These are phyloP conservation scores for Citrus cavaleriei DNA, from an alignment of 345 rosid genomes.

Conservation along the genomic window DNA sequence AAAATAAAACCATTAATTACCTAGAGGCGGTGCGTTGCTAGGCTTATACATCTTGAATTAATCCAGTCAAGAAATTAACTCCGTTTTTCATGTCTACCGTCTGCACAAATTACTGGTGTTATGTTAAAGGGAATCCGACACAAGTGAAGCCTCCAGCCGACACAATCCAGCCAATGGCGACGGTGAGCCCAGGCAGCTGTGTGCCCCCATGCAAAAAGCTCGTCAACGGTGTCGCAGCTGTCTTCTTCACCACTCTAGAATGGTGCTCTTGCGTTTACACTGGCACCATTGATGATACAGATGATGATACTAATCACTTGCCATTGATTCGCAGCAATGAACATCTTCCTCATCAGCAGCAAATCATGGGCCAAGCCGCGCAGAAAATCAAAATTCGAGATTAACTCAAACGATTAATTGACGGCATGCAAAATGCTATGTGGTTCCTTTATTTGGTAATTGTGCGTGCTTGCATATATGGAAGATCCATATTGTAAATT, in stretches of 20 bases:
- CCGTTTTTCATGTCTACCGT: background rate
- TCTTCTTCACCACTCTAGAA: slow-evolving; percentile 42
- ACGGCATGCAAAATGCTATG: background rate
- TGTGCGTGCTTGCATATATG: too few species aligned
- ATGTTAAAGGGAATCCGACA: background rate
- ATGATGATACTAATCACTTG: background rate
- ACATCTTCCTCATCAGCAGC: background rate
- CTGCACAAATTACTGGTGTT: background rate
- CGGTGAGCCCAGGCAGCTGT: background rate
- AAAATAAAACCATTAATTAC: too few species aligned
- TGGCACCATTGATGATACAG: slow-evolving; percentile 33
- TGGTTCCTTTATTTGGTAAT: background rate
- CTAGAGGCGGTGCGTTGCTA: background rate
- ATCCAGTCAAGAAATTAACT: background rate
- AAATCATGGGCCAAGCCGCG: background rate
- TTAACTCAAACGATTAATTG: background rate
- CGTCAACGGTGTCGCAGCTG: slow-evolving; percentile 27
- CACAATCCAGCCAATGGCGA: too few species aligned
- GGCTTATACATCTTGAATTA: background rate
- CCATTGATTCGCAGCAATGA: slow-evolving; percentile 6
- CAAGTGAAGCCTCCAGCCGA: background rate
- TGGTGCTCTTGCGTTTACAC: slow-evolving; percentile 35
- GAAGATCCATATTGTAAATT: too few species aligned
- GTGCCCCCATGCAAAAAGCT: slow-evolving; percentile 21
- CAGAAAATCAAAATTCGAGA: background rate